A percentile compares a stretch with the other conserved stretches of the same genome.
Conservation (phyloP, 2,329 filamentous ascomycete genomes). For the Arthrocladium fulminans region DNA sequence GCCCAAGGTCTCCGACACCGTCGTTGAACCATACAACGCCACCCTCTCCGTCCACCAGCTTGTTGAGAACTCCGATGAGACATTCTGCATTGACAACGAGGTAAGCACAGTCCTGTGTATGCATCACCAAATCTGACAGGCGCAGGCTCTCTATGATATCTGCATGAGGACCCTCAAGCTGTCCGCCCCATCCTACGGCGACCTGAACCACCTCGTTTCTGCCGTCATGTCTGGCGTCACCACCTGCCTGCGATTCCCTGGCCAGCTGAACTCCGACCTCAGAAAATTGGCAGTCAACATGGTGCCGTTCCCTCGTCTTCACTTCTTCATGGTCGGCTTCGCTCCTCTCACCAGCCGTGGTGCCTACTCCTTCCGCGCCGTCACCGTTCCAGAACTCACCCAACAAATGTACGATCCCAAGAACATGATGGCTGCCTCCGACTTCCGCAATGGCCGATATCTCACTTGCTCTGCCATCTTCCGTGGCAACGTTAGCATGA, state of each 20-base stretch:
- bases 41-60: slow-evolving; percentile 98
- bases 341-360: slow-evolving; percentile 91
- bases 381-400: slow-evolving; percentile 94
- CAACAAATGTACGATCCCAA: slow-evolving; percentile 99
- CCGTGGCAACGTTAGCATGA: slow-evolving; percentile 99
- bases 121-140: slow-evolving; percentile 14
- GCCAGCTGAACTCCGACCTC: slow-evolving; percentile 99
- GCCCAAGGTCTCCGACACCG: slow-evolving; percentile 98
- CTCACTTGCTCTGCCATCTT: slow-evolving; percentile 99
- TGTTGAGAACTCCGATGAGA: slow-evolving; percentile 99
- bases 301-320: slow-evolving; percentile 99
- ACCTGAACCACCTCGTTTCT: slow-evolving; percentile 98
- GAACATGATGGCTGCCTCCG: slow-evolving; percentile 99
- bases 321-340: slow-evolving; percentile 99
- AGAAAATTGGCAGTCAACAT: slow-evolving; percentile 99
- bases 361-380: slow-evolving; percentile 90
- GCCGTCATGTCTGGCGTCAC: slow-evolving; percentile 99
- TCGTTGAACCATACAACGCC: slow-evolving; percentile 99
- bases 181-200: slow-evolving; percentile 94
- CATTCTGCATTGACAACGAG: slow-evolving; percentile 99
- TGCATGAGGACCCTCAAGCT: slow-evolving; percentile 99
- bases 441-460: slow-evolving; percentile 99
- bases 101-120: slow-evolving; percentile 28
- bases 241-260: slow-evolving; percentile 97
- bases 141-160: slow-evolving; percentile 89